Conservation (phyloP, 169 alveolate species). For the Plasmodium inui region DNA sequence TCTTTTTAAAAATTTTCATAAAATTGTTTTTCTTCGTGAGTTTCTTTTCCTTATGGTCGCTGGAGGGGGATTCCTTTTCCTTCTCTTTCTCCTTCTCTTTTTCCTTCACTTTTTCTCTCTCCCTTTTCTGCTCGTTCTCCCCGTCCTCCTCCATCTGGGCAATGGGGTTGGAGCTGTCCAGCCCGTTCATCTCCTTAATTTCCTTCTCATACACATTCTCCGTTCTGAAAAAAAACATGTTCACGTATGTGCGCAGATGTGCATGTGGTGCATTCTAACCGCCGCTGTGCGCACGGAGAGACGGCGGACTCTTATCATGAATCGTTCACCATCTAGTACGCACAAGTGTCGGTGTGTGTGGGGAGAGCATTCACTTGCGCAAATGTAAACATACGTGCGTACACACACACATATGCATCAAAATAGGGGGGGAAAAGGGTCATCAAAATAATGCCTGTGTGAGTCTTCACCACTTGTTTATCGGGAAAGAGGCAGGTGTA, state of each 20-base stretch:
- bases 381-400: not conserved
- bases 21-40: constrained; percentile 19
- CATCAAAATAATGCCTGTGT: not conserved
- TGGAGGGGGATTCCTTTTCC: not conserved
- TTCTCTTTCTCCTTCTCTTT: not conserved
- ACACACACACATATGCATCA: not conserved
- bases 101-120: not conserved
- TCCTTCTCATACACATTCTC: constrained; percentile 63
- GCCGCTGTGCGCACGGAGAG: not conserved
- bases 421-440: not conserved
- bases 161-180: constrained; percentile 24
- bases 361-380: not conserved
- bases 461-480: not conserved
- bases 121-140: not conserved
- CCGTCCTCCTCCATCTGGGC: not conserved
- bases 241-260: not conserved
- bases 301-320: not conserved
- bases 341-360: not conserved
- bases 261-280: not conserved
- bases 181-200: constrained; percentile 42
- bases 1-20: constrained; percentile 52
- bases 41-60: constrained; percentile 2
- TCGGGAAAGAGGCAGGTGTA: not conserved
- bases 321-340: not conserved
- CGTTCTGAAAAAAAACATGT: constrained; percentile 36